Evolutionary conservation across 1,284 basidiomycete species (phyloP).

Genomic region (Cerrena zonata): DNA sequence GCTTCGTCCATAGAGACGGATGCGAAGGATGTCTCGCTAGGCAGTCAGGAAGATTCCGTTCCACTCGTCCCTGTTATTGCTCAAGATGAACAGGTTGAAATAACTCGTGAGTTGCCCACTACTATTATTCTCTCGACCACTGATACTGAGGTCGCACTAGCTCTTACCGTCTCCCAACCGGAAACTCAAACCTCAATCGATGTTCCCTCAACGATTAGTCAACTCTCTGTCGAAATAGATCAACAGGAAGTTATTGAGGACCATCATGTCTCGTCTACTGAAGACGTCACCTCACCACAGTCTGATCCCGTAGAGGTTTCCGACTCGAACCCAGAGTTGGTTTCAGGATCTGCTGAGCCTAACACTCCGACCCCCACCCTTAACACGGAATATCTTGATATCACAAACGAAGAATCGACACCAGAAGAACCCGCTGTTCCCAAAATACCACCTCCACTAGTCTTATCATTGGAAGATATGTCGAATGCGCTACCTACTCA

Average conservation of each 20-base stretch:
- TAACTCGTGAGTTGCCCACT: neutral
- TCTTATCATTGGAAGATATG: no score
- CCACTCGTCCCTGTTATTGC: neutral
- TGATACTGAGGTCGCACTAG: neutral
- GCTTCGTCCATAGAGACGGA: constrained; percentile 4
- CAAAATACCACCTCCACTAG: neutral
- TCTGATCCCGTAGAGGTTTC: no score
- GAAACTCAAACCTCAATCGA: no score
- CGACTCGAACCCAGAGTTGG: no score
- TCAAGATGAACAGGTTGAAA: neutral
- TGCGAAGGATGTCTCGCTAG: neutral
- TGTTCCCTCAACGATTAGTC: neutral
- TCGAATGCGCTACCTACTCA: no score
- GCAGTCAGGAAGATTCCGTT: neutral
- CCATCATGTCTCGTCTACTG: no score
- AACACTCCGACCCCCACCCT: no score
- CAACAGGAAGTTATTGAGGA: no score
- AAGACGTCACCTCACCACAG: no score
- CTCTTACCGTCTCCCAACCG: no score
- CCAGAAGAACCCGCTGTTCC: neutral
- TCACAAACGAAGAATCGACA: neutral
- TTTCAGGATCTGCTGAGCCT: no score
- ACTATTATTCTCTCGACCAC: neutral
- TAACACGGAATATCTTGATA: neutral
- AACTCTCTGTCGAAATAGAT: no score